Conservation (phyloP, 1,139 yeast species). For the Zygosaccharomyces pseudobailii region DNA sequence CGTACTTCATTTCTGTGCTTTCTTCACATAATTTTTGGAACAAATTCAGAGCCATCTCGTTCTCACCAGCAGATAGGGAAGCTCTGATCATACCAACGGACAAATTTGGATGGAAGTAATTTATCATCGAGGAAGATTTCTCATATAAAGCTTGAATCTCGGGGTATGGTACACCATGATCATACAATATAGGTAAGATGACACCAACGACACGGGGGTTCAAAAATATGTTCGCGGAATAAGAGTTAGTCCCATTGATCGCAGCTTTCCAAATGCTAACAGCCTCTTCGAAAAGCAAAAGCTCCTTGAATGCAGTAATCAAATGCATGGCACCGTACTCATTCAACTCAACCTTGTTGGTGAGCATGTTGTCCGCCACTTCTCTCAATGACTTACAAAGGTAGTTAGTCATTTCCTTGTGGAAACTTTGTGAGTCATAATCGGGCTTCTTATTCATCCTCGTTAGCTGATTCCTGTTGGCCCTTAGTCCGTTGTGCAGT, state of each 20-base stretch:
- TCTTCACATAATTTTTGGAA: constrained; percentile 44
- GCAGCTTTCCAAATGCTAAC: constrained; percentile 50
- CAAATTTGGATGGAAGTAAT: constrained; percentile 44
- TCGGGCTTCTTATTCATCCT: constrained; percentile 51
- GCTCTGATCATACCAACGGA: constrained; percentile 60
- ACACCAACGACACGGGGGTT: constrained; percentile 64
- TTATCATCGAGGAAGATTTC: constrained; percentile 38
- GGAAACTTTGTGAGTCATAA: constrained; percentile 49
- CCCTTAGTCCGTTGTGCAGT: constrained; percentile 47
- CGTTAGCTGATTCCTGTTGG: constrained; percentile 46
- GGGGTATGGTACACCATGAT: constrained; percentile 56
- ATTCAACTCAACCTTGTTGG: constrained; percentile 38
- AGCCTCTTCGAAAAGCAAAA: constrained; percentile 49
- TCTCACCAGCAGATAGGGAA: constrained; percentile 48
- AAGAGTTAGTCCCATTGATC: constrained; percentile 32
- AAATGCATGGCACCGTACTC: constrained; percentile 54
- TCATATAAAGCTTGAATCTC: constrained; percentile 49
- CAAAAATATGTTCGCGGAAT: constrained; percentile 33
- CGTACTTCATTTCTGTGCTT: constrained; percentile 35
- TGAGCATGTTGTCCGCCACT: constrained; percentile 46
- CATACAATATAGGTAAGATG: constrained; percentile 63
- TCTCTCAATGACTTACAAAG: constrained; percentile 45
- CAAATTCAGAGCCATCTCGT: constrained; percentile 47
- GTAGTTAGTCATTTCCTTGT: constrained; percentile 44
- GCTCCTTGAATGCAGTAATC: constrained; percentile 53